Evolutionary conservation across 139 green algal genomes (phyloP).

Genomic region (Coccomyxa sp.): DNA sequence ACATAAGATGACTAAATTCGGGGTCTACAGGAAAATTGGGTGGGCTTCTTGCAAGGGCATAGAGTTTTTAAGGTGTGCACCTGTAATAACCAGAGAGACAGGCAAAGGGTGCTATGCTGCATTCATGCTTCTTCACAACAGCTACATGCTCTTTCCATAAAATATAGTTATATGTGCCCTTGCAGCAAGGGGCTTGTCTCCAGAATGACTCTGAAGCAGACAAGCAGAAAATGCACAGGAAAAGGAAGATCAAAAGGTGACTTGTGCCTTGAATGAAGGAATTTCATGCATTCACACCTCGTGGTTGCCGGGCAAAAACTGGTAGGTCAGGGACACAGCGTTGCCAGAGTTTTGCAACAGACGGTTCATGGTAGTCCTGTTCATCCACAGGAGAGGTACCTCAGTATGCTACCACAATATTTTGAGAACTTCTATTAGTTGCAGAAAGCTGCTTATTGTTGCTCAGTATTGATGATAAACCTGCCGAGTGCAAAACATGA

Average conservation of each 20-base stretch:
- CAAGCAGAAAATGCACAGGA: background rate
- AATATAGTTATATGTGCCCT: background rate
- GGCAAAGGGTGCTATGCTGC: background rate
- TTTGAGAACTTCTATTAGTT: background rate
- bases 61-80: no score
- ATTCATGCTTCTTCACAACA: background rate
- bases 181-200: background rate
- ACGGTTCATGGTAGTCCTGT: background rate
- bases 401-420: no score
- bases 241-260: background rate
- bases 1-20: no score
- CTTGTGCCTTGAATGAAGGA: no score
- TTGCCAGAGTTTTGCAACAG: background rate
- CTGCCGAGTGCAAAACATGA: background rate
- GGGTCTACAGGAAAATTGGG: no score
- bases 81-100: no score
- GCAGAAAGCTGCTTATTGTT: background rate
- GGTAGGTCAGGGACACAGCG: background rate
- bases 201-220: background rate
- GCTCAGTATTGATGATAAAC: background rate
- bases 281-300: background rate
- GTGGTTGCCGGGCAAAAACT: background rate
- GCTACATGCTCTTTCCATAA: background rate
- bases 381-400: background rate
- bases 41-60: no score